Percentiles rank a stretch among this genome's conserved stretches.
Conservation (phyloP, 371 early-diverging fungal genomes). For the Smittium culicis region DNA sequence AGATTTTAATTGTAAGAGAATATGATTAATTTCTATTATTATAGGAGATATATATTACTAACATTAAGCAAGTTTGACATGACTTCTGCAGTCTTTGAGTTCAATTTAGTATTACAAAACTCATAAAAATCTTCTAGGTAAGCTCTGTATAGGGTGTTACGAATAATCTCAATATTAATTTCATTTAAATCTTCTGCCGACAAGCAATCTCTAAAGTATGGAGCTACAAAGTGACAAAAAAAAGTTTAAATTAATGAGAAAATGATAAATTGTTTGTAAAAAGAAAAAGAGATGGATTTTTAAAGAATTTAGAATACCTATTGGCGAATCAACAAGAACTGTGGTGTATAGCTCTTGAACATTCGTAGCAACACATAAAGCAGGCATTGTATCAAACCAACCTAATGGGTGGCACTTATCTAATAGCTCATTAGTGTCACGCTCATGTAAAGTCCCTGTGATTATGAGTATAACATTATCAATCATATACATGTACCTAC, state of each 20-base stretch:
- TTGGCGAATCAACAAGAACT: conserved; percentile 90
- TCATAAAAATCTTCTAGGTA: conserved; percentile 94
- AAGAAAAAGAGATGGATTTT: too few species aligned
- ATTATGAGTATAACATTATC: conserved; percentile 96
- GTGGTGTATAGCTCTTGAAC: conserved; percentile 90
- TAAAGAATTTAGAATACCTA: conserved; percentile 7
- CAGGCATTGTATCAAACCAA: conserved; percentile 91
- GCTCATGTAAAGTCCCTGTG: conserved; percentile 93
- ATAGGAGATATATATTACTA: too few species aligned
- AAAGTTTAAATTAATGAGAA: background rate
- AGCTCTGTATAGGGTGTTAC: conserved; percentile 95
- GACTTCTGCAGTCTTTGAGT: conserved; percentile 69
- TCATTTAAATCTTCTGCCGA: conserved; percentile 95
- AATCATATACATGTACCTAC: conserved; percentile 96
- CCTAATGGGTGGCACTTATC: conserved; percentile 95
- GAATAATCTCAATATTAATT: conserved; percentile 96
- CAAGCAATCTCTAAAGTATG: conserved; percentile 91
- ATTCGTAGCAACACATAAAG: conserved; percentile 91
- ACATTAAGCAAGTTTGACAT: conserved; percentile 74
- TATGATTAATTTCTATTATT: background rate
- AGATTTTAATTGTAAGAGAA: background rate
- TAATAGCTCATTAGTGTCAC: conserved; percentile 82
- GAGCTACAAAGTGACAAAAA: conserved; percentile 44
- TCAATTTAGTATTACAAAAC: conserved; percentile 72
- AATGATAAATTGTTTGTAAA: background rate